Conservation (phyloP, 2,329 filamentous ascomycete genomes). For the Alternaria solani region DNA sequence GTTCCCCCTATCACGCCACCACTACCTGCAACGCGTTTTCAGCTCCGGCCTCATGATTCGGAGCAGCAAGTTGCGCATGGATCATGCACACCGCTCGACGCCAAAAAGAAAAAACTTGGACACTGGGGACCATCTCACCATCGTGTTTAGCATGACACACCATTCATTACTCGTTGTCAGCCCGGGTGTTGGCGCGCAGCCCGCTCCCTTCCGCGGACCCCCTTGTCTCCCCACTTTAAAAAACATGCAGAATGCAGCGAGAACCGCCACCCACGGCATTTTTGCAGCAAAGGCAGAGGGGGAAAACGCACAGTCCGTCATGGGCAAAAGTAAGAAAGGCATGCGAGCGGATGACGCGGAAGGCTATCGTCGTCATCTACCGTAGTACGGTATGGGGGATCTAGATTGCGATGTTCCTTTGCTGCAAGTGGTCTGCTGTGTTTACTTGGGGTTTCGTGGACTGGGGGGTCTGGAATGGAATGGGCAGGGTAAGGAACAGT, state of each 20-base stretch:
- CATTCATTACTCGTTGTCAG: neutral
- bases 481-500: neutral
- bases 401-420: conserved; percentile 15
- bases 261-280: conserved; percentile 7
- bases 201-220: neutral
- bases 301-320: conserved; percentile 24
- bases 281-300: neutral
- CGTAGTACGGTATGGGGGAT: neutral
- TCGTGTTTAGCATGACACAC: neutral
- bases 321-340: conserved; percentile 23
- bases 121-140: neutral
- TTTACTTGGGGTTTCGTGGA: neutral
- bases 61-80: neutral
- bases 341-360: conserved; percentile 14
- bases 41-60: neutral
- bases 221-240: neutral
- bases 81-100: neutral
- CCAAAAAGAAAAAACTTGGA: neutral
- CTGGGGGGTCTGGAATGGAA: neutral
- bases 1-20: neutral
- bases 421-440: conserved; percentile 1
- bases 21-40: neutral
- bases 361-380: neutral
- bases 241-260: neutral
- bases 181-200: neutral